A percentile compares a stretch with the other conserved stretches of the same genome.
Conservation (phyloP, 1,284 basidiomycete genomes). For the Microbotryum violaceum region DNA sequence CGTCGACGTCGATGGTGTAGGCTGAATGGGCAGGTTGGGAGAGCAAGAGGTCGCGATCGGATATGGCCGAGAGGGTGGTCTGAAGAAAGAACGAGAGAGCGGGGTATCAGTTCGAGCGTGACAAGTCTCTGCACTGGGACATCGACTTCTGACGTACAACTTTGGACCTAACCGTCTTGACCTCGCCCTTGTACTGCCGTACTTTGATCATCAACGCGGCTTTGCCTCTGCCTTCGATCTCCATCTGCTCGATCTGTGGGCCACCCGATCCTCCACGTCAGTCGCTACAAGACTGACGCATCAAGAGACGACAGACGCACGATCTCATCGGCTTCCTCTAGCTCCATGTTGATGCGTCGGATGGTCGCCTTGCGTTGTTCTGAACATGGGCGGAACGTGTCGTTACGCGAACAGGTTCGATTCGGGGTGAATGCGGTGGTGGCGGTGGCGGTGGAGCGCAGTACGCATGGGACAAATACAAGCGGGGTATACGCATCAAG, state of each 20-base stretch:
- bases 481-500: neutral
- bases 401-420: neutral
- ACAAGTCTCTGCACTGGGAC: too few relatives aligned
- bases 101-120: neutral
- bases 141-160: slow-evolving; percentile 6
- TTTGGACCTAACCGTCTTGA: slow-evolving; percentile 6
- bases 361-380: slow-evolving; percentile 27
- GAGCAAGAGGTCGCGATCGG: slow-evolving; percentile 27
- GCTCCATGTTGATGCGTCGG: slow-evolving; percentile 15
- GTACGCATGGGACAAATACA: neutral
- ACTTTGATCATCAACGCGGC: slow-evolving; percentile 20
- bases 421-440: neutral
- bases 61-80: slow-evolving; percentile 2
- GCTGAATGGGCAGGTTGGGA: slow-evolving; percentile 6
- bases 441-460: neutral
- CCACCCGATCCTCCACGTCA: neutral
- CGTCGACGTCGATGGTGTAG: slow-evolving; percentile 12
- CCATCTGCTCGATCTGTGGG: slow-evolving; percentile 25
- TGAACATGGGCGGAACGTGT: neutral
- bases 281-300: neutral
- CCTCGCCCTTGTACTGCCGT: slow-evolving; percentile 7
- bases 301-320: slow-evolving; percentile 7
- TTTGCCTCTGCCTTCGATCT: slow-evolving; percentile 21
- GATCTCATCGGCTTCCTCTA: slow-evolving; percentile 32
- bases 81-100: neutral